Conservation (phyloP, 2,329 filamentous ascomycete genomes). For the Trichoderma harzianum region DNA sequence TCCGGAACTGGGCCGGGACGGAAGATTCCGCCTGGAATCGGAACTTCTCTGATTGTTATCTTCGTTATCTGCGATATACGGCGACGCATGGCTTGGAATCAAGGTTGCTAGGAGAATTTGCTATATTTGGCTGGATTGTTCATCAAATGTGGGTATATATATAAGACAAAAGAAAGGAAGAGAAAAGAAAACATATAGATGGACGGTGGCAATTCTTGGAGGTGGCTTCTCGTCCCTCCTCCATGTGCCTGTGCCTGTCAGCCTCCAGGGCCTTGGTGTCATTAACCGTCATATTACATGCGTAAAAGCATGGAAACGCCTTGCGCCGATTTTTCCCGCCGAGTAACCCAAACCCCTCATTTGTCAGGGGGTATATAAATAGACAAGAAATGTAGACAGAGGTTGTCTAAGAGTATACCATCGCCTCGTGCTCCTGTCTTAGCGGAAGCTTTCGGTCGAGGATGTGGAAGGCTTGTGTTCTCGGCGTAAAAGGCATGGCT, state of each 20-base stretch:
- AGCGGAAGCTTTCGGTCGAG: constrained; percentile 57
- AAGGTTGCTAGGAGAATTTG: not conserved
- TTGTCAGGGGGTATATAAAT: not conserved
- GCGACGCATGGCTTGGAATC: not conserved
- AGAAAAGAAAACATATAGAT: not conserved
- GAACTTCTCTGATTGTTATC: not conserved
- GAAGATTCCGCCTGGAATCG: not conserved
- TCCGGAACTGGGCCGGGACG: constrained; percentile 5
- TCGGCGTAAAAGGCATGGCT: constrained; percentile 55
- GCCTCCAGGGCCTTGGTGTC: constrained; percentile 9
- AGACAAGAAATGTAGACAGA: not conserved
- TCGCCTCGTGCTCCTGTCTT: constrained; percentile 27
- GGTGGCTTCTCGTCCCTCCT: not conserved
- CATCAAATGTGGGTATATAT: constrained; percentile 7
- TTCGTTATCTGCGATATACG: not conserved
- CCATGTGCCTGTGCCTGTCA: not conserved
- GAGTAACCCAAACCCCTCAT: not conserved
- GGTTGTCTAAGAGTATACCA: not conserved
- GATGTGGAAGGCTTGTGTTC: constrained; percentile 65
- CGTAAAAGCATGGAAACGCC: not conserved
- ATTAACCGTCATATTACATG: constrained; percentile 5
- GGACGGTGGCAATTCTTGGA: not conserved
- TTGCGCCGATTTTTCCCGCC: constrained; percentile 3
- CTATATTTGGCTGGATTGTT: not conserved
- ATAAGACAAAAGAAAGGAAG: not conserved